Base-by-base conservation (phyloP, 805 yeast genomes). In the Metschnikowia shivogae region DNA sequence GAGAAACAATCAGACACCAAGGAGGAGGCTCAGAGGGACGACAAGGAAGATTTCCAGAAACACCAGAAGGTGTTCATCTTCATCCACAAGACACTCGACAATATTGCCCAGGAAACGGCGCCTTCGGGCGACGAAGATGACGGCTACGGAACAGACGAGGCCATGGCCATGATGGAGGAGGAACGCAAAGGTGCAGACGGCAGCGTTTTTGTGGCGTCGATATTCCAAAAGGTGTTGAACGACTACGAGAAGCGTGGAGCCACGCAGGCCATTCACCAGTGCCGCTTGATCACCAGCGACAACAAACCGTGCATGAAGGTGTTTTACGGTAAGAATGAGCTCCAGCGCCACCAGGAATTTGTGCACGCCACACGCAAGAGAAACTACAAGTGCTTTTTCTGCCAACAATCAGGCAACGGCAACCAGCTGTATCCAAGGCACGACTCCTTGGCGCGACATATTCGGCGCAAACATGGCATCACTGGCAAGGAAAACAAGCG, bases 341-440 rank as follows among this genome's bases (percentile, higher is more conserved):
- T 71, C 37, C 58, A 68, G 32, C 54, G 75, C 45, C 76, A 71
- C 54, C 74, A 71, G 49, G 76, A 71, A 49, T 70, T 70, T 57
- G 75, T 70, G 19, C 76, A 71, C 55, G 76, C 75, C 10, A 68
- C 74, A 19, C 62, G 64, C 42, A 71, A 70, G 53, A 67, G 64
- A 44, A 64, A 70, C 11, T 71, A 65, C 56, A 64, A 66, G 45
- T 71, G 76, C 53, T 58, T 65, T 10, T 71, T 68, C 44, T 71
- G 76, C 53, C 36, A 32, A 24, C 43, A 42, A n/a, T 56, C 67
- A 22, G 51, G 60, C 35, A 58, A 51, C 43, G 68, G 70, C 4
- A 63, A 67, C 0, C 74, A 70, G 49, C 63, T 71, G 46, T 71
- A 71, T 46, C 75, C 75, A 1, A 55, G 75, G 14, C 74, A 70